Conservation (phyloP, 2,329 filamentous ascomycete genomes). For the Blastomyces parvus region DNA sequence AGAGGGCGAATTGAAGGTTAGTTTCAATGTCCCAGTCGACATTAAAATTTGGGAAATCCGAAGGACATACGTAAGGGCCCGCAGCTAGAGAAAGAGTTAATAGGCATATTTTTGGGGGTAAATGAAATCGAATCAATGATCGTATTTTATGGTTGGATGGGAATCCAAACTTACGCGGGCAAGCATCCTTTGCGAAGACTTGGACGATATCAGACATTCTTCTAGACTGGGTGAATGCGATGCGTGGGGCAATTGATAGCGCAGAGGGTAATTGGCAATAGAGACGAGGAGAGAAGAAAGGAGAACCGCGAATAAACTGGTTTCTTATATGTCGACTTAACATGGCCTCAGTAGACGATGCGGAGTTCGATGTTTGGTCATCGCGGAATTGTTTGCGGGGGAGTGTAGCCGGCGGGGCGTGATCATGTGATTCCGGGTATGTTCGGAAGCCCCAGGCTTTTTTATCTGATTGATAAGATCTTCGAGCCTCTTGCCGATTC, state of each 20-base stretch:
- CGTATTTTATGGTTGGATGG: background rate
- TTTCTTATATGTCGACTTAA: background rate
- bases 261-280: background rate
- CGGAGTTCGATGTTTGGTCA: background rate
- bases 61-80: conserved; percentile 35
- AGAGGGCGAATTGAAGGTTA: background rate
- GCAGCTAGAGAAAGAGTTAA: conserved; percentile 12
- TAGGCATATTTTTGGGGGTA: background rate
- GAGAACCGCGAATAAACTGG: background rate
- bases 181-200: conserved; percentile 36
- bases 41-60: conserved; percentile 4
- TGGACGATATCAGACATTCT: conserved; percentile 33
- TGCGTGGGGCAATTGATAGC: background rate
- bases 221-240: conserved; percentile 9
- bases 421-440: background rate
- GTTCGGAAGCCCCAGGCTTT: background rate
- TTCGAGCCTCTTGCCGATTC: background rate
- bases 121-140: background rate
- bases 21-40: conserved; percentile 1
- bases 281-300: background rate
- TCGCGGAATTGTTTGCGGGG: background rate
- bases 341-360: background rate
- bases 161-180: conserved; percentile 34
- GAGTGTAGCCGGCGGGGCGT: background rate
- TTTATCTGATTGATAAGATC: background rate